Evolutionary conservation across 78 protist genomes (phyloP).

Genomic region (Reticulomyxa filosa): DNA sequence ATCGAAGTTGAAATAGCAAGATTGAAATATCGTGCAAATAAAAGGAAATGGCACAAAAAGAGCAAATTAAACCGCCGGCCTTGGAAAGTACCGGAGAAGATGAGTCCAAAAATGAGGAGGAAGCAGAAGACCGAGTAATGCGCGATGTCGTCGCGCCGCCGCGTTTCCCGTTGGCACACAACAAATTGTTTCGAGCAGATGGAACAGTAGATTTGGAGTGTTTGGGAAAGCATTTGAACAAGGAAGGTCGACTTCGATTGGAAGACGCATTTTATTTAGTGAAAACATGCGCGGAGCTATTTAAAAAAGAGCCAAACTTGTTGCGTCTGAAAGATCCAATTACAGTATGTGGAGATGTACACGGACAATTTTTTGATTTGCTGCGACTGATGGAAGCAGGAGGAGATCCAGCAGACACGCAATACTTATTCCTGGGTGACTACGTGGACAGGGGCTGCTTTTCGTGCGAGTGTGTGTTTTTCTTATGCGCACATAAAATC

Average conservation of each 20-base stretch:
- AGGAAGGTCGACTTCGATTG: background rate
- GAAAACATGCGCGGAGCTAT: background rate
- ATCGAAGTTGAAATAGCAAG: no score
- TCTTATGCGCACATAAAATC: constrained; percentile 58
- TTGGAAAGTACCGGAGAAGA: no score
- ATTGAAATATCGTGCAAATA: no score
- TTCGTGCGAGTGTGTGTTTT: constrained; percentile 31
- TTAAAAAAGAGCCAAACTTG: constrained; percentile 1
- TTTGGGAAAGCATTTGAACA: background rate
- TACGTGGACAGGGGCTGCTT: constrained; percentile 88
- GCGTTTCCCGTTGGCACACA: background rate
- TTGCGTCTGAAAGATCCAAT: background rate
- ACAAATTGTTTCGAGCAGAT: background rate
- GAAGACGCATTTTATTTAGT: background rate
- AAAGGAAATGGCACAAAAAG: no score
- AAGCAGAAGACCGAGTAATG: background rate
- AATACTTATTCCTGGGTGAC: constrained; percentile 63
- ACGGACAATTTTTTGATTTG: constrained; percentile 74
- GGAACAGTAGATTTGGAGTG: background rate
- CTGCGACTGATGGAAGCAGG: constrained; percentile 49
- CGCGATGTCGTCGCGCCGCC: constrained; percentile 3
- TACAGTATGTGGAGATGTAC: constrained; percentile 58
- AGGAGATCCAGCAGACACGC: constrained; percentile 43
- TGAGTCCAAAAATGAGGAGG: background rate
- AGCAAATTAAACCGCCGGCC: no score